Base-by-base conservation (phyloP, 2,329 filamentous ascomycete species). In the Clarireedia monteithiana region DNA sequence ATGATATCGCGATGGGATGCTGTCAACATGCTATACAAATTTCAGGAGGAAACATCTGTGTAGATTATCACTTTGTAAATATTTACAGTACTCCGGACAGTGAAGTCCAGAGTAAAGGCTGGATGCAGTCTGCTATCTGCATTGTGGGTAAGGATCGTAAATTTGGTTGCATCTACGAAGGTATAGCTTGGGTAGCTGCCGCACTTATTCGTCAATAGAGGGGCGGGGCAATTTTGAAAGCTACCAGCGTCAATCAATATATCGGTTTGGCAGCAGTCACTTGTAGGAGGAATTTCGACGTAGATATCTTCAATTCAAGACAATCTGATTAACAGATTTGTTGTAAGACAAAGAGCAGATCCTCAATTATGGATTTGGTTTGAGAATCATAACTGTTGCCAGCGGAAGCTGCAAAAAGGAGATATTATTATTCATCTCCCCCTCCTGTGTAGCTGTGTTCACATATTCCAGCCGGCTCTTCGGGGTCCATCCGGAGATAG, bases 61-160 rank as follows among this genome's bases (percentile, higher is more conserved):
- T 12, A 34, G 30, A 34, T 34, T 12, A 12, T 34, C 10, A 34
- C 30, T 34, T 34, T 34, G 30, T 34, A 34, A 27, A 34, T 12
- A 34, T 4, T 3, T 4, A n/a, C n/a, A n/a, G n/a, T n/a, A 34
- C 30, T 20, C 20, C 20, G 20, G 20, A 20, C 20, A 20, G 20
- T 20, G 20, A 20, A 14, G 30, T 12, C 10, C 30, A 34, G 30
- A 4, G 4, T 12, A 4, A 34, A 34, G 30, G 12, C 30, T 34
- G 10, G 34, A 59, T 50, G 57, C 57, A 56, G 17, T 10, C 6
- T 56, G 57, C 57, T 59, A 59, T 59, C 57, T 34, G 9, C 30
- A 14, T 12, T 34, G 30, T 34, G 9, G 48, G 23, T 9, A 42
- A 20, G 39, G 39, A 42, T 42, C 17, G 39, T 42, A n/a, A 42